phyloP scores from a whole-genome alignment of 2,329 filamentous ascomycete species.

The Scedosporium aurantiacum region DNA sequence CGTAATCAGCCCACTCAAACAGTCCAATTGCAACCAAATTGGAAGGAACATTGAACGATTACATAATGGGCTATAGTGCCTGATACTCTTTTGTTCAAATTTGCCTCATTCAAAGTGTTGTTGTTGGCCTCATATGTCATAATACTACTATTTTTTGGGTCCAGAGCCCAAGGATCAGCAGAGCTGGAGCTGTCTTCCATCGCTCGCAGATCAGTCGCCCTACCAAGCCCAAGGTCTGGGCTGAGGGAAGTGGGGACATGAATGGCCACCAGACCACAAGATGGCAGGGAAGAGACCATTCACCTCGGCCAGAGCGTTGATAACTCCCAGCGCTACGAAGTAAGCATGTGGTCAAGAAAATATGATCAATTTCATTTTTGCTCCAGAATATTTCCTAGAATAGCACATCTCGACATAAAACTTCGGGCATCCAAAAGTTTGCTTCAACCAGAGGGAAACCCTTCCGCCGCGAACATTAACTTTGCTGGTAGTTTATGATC shows the following conservation, averaged over 20 bases:
- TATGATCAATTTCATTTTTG: no score
- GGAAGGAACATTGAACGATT: background rate
- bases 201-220: background rate
- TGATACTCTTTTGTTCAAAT: no score
- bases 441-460: no score
- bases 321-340: background rate
- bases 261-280: background rate
- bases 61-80: background rate
- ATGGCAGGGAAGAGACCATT: background rate
- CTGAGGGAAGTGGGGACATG: background rate
- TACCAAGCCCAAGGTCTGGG: background rate
- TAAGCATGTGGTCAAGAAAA: background rate
- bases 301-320: background rate
- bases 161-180: background rate
- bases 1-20: background rate
- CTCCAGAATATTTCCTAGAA: no score
- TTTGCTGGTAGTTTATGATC: no score
- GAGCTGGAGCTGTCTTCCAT: background rate
- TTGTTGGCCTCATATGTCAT: no score
- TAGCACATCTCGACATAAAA: no score
- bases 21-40: no score
- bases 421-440: no score
- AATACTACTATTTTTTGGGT: background rate
- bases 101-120: no score
- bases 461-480: no score